Evolutionary conservation across 2,329 filamentous ascomycete species (phyloP).

Genomic region (Alternaria sp.): DNA sequence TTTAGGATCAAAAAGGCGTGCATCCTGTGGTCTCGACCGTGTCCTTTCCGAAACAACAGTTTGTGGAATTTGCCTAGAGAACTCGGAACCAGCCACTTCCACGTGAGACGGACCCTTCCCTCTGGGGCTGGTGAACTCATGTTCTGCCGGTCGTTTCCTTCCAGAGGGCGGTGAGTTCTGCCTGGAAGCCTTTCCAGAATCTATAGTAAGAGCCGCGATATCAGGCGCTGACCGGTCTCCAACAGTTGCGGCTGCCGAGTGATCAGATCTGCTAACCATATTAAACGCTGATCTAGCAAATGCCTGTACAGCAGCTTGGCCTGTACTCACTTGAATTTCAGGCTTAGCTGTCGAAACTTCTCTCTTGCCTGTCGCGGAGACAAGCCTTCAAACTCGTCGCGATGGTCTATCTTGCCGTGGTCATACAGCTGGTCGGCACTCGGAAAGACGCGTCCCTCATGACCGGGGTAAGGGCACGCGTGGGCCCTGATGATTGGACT

Average conservation of each 20-base stretch:
- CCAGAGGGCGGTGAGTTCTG: conserved; percentile 32
- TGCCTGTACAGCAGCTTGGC: background rate
- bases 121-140: conserved; percentile 31
- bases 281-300: conserved; percentile 8
- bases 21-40: conserved; percentile 23
- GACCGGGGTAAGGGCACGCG: conserved; percentile 39
- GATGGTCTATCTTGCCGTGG: conserved; percentile 40
- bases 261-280: conserved; percentile 25
- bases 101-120: conserved; percentile 32
- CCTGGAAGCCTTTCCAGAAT: conserved; percentile 22
- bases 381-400: conserved; percentile 23
- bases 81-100: conserved; percentile 36
- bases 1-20: conserved; percentile 30
- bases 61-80: conserved; percentile 29
- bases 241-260: conserved; percentile 35
- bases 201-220: conserved; percentile 37
- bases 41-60: conserved; percentile 21
- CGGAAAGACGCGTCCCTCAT: conserved; percentile 39
- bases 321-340: conserved; percentile 24
- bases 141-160: conserved; percentile 40
- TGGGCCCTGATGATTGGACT: conserved; percentile 22
- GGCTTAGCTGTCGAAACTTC: conserved; percentile 28
- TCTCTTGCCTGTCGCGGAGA: conserved; percentile 28
- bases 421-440: conserved; percentile 28
- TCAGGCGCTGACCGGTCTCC: conserved; percentile 39